Evolutionary conservation across 495 filamentous ascomycete species (phyloP).

Genomic region (Neurospora sp.): DNA sequence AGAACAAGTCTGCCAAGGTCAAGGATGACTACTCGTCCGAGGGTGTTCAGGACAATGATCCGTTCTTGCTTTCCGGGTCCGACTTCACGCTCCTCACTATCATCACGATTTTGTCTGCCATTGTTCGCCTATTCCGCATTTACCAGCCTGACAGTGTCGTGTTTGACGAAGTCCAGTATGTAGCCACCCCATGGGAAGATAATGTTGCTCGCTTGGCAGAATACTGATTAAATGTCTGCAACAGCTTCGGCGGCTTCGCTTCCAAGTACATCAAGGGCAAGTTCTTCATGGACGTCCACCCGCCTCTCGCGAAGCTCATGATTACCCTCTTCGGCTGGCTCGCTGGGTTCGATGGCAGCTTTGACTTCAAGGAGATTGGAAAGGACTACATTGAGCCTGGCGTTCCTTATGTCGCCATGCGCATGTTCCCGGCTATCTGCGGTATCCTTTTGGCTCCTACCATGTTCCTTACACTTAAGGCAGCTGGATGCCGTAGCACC

Average conservation of each 20-base stretch:
- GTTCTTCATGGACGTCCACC: constrained; percentile 99
- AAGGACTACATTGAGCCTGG: constrained; percentile 94
- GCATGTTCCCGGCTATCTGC: constrained; percentile 78
- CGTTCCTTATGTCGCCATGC: constrained; percentile 97
- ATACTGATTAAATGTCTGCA: constrained; percentile 11
- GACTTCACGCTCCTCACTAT: constrained; percentile 69
- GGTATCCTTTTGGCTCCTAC: constrained; percentile 79
- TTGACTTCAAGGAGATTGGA: constrained; percentile 99
- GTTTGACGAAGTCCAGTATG: constrained; percentile 97
- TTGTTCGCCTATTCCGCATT: constrained; percentile 87
- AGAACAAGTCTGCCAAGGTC: constrained; percentile 24
- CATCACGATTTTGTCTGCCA: constrained; percentile 64
- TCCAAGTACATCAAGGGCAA: constrained; percentile 96
- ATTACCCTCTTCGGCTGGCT: constrained; percentile 92
- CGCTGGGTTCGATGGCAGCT: constrained; percentile 88
- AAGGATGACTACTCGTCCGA: constrained; percentile 52
- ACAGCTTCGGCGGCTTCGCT: constrained; percentile 92
- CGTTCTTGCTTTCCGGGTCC: constrained; percentile 61
- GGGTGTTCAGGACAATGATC: constrained; percentile 59
- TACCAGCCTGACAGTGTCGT: constrained; percentile 95
- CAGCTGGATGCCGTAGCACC: constrained; percentile 74
- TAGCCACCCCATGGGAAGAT: not conserved
- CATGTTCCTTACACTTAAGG: constrained; percentile 92
- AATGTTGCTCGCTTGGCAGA: not conserved
- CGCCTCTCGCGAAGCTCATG: constrained; percentile 91